phyloP scores from a whole-genome alignment of 306 rosid genomes.

The Rosa lucieae region DNA sequence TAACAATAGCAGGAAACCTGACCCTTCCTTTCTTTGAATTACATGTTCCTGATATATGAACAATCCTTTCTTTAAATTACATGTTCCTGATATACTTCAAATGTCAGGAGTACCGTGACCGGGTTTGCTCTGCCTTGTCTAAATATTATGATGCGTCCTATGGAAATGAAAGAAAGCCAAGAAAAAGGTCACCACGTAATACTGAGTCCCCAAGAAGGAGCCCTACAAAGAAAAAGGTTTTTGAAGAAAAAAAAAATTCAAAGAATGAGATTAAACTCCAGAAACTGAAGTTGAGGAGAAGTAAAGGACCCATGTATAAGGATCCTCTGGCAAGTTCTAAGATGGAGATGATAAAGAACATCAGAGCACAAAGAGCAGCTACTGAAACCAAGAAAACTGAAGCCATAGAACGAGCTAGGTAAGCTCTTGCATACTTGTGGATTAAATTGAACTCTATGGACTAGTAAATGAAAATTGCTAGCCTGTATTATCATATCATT shows the following conservation, averaged over 20 bases:
- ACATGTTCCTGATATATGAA: not conserved
- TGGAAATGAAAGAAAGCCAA: slow-evolving; percentile 62
- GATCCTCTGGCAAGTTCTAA: slow-evolving; percentile 86
- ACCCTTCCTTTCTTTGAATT: not conserved
- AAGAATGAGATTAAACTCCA: slow-evolving; percentile 31
- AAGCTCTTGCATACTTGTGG: slow-evolving; percentile 22
- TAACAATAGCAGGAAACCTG: not conserved
- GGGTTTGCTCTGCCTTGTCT: slow-evolving; percentile 70
- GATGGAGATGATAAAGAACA: slow-evolving; percentile 83
- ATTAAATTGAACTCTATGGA: not conserved
- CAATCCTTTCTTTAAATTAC: not conserved
- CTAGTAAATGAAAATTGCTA: not conserved
- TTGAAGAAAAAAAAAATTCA: slow-evolving; percentile 26
- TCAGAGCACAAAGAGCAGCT: slow-evolving; percentile 81
- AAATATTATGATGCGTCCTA: slow-evolving; percentile 55
- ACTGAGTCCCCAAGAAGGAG: slow-evolving; percentile 38
- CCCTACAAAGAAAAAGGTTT: slow-evolving; percentile 39
- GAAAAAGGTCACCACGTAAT: slow-evolving; percentile 50
- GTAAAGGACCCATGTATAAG: slow-evolving; percentile 61
- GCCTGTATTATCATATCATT: not conserved
- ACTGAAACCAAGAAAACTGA: slow-evolving; percentile 60
- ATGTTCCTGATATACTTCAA: not conserved
- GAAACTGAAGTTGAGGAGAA: slow-evolving; percentile 41
- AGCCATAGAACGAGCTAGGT: slow-evolving; percentile 87
- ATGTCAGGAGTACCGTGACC: slow-evolving; percentile 69